These are phyloP conservation scores for Alternaria burnsii DNA, from an alignment of 2,329 filamentous ascomycete species.

Conservation along the genomic window DNA sequence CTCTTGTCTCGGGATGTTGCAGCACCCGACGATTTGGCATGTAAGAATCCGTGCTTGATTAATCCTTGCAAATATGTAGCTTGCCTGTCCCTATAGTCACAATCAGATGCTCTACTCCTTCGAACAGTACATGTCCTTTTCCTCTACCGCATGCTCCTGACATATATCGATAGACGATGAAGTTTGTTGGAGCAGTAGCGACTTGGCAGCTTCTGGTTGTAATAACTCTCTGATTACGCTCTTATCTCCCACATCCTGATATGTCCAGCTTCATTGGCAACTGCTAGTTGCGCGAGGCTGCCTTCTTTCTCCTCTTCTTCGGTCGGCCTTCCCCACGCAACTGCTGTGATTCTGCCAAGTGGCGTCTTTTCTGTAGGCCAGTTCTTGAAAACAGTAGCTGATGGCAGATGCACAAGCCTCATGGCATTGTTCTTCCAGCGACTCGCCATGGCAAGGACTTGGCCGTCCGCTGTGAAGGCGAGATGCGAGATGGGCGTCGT, in stretches of 20 bases:
- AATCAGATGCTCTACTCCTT: neutral
- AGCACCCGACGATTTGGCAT: conserved; percentile 4
- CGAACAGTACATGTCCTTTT: neutral
- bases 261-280: conserved; percentile 89
- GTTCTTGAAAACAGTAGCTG: conserved; percentile 92
- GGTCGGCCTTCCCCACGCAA: conserved; percentile 57
- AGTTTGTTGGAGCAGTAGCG: neutral
- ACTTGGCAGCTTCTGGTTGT: neutral
- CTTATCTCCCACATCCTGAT: conserved; percentile 83
- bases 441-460: conserved; percentile 86
- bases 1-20: conserved; percentile 11
- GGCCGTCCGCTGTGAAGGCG: conserved; percentile 85
- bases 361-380: conserved; percentile 95
- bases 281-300: conserved; percentile 68
- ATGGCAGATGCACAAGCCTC: conserved; percentile 86
- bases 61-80: neutral
- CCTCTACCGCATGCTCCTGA: neutral
- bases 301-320: conserved; percentile 70
- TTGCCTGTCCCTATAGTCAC: neutral
- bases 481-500: conserved; percentile 84
- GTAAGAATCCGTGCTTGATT: neutral
- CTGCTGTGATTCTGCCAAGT: conserved; percentile 77
- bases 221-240: conserved; percentile 26
- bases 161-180: neutral
- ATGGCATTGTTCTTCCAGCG: conserved; percentile 88